Conservation (phyloP, 2,329 filamentous ascomycete genomes). For the Nigrograna mackinnonii region DNA sequence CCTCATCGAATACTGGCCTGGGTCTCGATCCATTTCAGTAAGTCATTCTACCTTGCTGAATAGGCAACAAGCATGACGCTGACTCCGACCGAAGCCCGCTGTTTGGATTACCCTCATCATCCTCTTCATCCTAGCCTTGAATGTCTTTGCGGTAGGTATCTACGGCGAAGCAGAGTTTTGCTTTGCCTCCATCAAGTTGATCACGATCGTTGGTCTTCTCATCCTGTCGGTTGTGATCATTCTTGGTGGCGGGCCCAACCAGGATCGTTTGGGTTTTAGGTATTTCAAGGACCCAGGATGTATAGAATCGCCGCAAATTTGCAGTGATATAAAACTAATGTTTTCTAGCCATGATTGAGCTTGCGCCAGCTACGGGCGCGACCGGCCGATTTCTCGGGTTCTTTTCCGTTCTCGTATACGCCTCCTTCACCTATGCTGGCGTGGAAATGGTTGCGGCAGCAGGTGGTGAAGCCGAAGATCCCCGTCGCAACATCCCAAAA, state of each 20-base stretch:
- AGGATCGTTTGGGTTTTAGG: conserved; percentile 57
- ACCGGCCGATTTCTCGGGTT: conserved; percentile 68
- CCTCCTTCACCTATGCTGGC: conserved; percentile 44
- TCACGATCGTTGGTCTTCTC: conserved; percentile 38
- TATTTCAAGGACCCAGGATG: conserved; percentile 75
- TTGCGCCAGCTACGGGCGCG: conserved; percentile 54
- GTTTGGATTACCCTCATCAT: conserved; percentile 42
- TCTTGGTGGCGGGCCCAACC: conserved; percentile 39
- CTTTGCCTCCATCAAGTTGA: conserved; percentile 55
- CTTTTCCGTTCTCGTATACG: conserved; percentile 59
- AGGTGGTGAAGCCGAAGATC: conserved; percentile 39
- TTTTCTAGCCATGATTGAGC: conserved; percentile 54
- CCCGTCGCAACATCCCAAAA: conserved; percentile 53
- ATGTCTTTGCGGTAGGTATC: conserved; percentile 39
- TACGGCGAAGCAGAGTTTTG: conserved; percentile 52
- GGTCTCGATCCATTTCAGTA: conserved; percentile 26
- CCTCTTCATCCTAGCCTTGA: conserved; percentile 34
- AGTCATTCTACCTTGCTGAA: too few relatives aligned
- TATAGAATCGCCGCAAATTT: too few relatives aligned
- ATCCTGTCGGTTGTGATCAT: conserved; percentile 34
- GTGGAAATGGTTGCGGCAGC: conserved; percentile 42
- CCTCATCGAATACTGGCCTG: conserved; percentile 37
- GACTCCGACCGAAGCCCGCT: too few relatives aligned
- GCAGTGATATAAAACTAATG: too few relatives aligned
- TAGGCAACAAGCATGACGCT: too few relatives aligned